A percentile compares a stretch with the other conserved stretches of the same genome.
Evolutionary conservation across 805 yeast species (phyloP).

Genomic region (Teunomyces aglyptinius): DNA sequence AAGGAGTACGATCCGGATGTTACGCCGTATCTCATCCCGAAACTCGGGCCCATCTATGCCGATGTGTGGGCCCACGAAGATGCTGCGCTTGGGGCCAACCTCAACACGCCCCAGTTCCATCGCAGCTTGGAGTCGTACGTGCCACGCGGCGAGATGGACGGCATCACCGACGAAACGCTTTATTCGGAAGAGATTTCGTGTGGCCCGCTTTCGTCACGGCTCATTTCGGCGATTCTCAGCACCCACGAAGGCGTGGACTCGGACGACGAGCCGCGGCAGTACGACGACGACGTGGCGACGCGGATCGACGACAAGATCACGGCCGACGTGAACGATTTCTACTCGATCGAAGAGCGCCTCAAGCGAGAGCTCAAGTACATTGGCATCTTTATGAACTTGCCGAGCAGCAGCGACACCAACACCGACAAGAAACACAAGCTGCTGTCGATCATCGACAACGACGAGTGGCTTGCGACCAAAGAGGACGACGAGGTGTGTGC

Average conservation of each 20-base stretch:
- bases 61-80: slow-evolving; percentile 89
- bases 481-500: slow-evolving; percentile 95
- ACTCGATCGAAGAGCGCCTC: slow-evolving; percentile 80
- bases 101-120: slow-evolving; percentile 48
- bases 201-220: slow-evolving; percentile 86
- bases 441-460: slow-evolving; percentile 46
- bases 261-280: slow-evolving; percentile 18
- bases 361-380: slow-evolving; percentile 85
- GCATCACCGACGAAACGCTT: slow-evolving; percentile 56
- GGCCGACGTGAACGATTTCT: slow-evolving; percentile 61
- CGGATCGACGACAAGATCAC: slow-evolving; percentile 40
- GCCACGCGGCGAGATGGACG: slow-evolving; percentile 62
- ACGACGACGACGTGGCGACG: slow-evolving; percentile 35
- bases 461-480: slow-evolving; percentile 70
- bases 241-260: slow-evolving; percentile 25
- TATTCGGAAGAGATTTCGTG: slow-evolving; percentile 78
- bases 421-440: slow-evolving; percentile 22
- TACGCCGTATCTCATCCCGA: slow-evolving; percentile 78
- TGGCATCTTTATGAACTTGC: slow-evolving; percentile 75
- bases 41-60: slow-evolving; percentile 76
- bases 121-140: slow-evolving; percentile 41
- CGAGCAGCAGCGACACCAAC: slow-evolving; percentile 32
- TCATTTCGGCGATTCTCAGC: slow-evolving; percentile 74
- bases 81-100: slow-evolving; percentile 40
- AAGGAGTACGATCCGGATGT: slow-evolving; percentile 59